A percentile compares a stretch with the other conserved stretches of the same genome.
Conservation (phyloP, 1,284 basidiomycete species). For the Laetiporus sulphureus region DNA sequence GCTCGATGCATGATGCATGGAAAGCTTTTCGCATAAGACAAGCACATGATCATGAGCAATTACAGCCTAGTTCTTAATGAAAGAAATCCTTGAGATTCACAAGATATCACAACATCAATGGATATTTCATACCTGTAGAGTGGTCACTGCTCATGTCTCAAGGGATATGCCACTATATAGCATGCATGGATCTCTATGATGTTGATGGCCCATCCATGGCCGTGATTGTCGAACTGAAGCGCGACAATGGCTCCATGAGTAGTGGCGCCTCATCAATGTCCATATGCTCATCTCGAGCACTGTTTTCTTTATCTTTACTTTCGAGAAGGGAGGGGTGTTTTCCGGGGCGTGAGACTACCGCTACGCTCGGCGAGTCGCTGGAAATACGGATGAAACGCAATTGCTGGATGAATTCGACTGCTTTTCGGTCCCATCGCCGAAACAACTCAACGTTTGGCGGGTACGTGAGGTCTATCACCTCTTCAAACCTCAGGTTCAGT, state of each 20-base stretch:
- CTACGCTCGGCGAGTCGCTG: slow-evolving; percentile 40
- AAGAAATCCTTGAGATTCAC: too few relatives aligned
- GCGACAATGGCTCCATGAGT: slow-evolving; percentile 26
- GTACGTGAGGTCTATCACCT: slow-evolving; percentile 83
- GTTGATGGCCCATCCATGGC: slow-evolving; percentile 37
- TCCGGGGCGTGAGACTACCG: slow-evolving; percentile 52
- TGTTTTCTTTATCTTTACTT: neutral
- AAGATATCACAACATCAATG: too few relatives aligned
- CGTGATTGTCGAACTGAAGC: slow-evolving; percentile 37
- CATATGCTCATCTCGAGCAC: slow-evolving; percentile 23
- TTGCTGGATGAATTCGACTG: slow-evolving; percentile 68
- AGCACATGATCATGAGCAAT: too few relatives aligned
- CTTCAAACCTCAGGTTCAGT: slow-evolving; percentile 30
- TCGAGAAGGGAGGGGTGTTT: slow-evolving; percentile 39
- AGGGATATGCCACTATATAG: too few relatives aligned
- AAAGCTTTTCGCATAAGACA: too few relatives aligned
- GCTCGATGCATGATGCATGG: too few relatives aligned
- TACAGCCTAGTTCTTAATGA: too few relatives aligned
- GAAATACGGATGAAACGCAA: slow-evolving; percentile 72
- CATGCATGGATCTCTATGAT: too few relatives aligned
- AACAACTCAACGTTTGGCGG: slow-evolving; percentile 66
- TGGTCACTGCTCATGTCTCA: too few relatives aligned
- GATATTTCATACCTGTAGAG: too few relatives aligned
- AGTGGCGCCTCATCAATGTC: slow-evolving; percentile 27
- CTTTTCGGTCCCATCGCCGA: slow-evolving; percentile 71